Base-by-base conservation (phyloP, 768 basidiomycete genomes). In the Russula vinacea region DNA sequence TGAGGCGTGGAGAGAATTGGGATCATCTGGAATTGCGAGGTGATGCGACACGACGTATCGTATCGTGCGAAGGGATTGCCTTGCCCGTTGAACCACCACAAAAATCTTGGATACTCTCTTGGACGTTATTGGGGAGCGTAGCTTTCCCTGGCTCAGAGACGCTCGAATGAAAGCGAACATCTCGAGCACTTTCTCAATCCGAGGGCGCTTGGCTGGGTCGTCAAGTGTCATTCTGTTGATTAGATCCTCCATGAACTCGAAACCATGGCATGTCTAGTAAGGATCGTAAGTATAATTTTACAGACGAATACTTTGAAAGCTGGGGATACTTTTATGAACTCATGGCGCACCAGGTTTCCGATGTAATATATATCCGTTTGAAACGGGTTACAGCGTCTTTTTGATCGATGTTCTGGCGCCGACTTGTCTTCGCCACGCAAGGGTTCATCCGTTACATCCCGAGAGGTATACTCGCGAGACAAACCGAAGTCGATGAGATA, bases 401-500 rank as follows among this genome's bases (percentile, higher is more conserved):
- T 4, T 4, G 47, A 67, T 7, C 68, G 67, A 40, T 73, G 75
- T 60, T 78, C 76, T 2, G 77, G 76, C 0, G 75, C 73, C 0
- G 77, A 71, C 56, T 74, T 75, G 70, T 84, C 81, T 4, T 76
- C 80, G 0, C 80, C 82, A 9, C 68, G 66, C 2, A 79, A 71
- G 0, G 75, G 72, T 2, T 64, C 49, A 35, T 74, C 76, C 1
- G 55, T 67, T 0, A 78, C 63, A 7, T 75, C 68, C 0, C 70
- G 56, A 0, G 76, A 73, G 3, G n/a, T 14, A 39, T 74, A 74
- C 5, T 52, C 63, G 29, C 66, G 67, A 6, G 74, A 73, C 8
- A 73, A 22, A n/a, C 73, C 74, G 51, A 71, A 70, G 66, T 74
- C 73, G 40, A 70, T 70, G 49, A 70, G 60, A 40, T 69, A 71